A percentile compares a stretch with the other conserved stretches of the same genome.
Evolutionary conservation across 2,329 filamentous ascomycete species (phyloP).

Genomic region (Calonectria ilicicola): DNA sequence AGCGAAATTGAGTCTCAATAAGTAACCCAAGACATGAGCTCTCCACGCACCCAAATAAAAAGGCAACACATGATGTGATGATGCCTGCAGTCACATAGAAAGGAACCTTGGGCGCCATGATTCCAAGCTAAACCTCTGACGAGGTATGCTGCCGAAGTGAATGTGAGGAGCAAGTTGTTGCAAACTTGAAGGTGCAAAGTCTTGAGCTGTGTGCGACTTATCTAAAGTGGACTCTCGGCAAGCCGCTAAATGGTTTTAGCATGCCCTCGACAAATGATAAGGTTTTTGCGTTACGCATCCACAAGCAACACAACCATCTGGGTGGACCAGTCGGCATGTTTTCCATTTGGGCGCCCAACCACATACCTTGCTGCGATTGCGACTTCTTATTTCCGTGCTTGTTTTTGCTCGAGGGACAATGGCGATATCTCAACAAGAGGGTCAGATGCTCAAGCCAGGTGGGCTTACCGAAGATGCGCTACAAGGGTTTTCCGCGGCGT

Average conservation of each 20-base stretch:
- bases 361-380: background rate
- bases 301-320: slow-evolving; percentile 9
- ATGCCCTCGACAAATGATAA: slow-evolving; percentile 23
- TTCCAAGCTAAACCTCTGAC: background rate
- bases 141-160: background rate
- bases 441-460: slow-evolving; percentile 1
- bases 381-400: background rate
- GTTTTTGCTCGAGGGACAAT: background rate
- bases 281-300: slow-evolving; percentile 11
- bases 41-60: slow-evolving; percentile 46
- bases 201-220: slow-evolving; percentile 18
- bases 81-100: slow-evolving; percentile 46
- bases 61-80: slow-evolving; percentile 45
- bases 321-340: slow-evolving; percentile 12
- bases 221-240: slow-evolving; percentile 21
- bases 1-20: background rate
- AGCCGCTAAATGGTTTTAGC: slow-evolving; percentile 5
- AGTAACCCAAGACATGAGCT: rapidly evolving
- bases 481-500: background rate
- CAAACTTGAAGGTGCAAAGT: slow-evolving; percentile 2
- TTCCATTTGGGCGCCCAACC: background rate
- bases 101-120: slow-evolving; percentile 33
- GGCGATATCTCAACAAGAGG: background rate
- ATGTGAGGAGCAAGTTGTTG: background rate
- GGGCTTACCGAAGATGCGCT: slow-evolving; percentile 9